Percentiles rank a stretch among this genome's conserved stretches.
Evolutionary conservation across 2,329 filamentous ascomycete species (phyloP).

Genomic region (Epichloe gansuensis): DNA sequence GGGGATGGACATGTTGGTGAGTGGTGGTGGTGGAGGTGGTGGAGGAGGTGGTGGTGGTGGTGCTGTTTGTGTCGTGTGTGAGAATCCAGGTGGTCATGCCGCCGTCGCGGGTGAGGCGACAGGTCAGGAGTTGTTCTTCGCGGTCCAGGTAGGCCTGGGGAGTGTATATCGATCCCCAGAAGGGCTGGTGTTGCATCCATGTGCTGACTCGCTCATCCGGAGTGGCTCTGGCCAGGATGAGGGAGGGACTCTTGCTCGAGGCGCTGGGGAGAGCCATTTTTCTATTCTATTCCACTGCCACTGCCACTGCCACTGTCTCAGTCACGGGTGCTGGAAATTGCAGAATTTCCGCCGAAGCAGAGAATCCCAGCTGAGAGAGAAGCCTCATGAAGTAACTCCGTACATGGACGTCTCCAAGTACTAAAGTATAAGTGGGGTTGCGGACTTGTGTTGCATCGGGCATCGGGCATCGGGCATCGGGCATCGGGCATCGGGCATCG

Average conservation of each 20-base stretch:
- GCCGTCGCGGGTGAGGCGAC: slow-evolving; percentile 44
- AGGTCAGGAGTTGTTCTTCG: slow-evolving; percentile 43
- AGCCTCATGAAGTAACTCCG: no score
- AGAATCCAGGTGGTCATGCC: slow-evolving; percentile 55
- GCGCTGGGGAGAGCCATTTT: background rate
- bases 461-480: no score
- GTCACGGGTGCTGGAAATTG: no score
- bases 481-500: no score
- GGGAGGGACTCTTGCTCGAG: background rate
- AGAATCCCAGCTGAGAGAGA: no score
- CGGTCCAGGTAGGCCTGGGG: slow-evolving; percentile 45
- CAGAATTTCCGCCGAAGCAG: no score
- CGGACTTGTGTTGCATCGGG: no score
- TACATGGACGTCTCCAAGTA: no score
- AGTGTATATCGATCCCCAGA: slow-evolving; percentile 48
- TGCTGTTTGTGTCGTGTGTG: slow-evolving; percentile 20
- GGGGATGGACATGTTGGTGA: slow-evolving; percentile 9
- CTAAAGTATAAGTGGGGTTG: no score
- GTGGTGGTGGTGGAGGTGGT: background rate
- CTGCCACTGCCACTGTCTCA: background rate
- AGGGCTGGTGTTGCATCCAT: slow-evolving; percentile 42
- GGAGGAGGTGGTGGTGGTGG: background rate
- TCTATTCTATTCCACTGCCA: background rate
- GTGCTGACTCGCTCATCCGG: slow-evolving; percentile 38
- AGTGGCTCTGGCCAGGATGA: slow-evolving; percentile 43